Base-by-base conservation (phyloP, 1,284 basidiomycete species). In the Phaffia rhodozyma region DNA sequence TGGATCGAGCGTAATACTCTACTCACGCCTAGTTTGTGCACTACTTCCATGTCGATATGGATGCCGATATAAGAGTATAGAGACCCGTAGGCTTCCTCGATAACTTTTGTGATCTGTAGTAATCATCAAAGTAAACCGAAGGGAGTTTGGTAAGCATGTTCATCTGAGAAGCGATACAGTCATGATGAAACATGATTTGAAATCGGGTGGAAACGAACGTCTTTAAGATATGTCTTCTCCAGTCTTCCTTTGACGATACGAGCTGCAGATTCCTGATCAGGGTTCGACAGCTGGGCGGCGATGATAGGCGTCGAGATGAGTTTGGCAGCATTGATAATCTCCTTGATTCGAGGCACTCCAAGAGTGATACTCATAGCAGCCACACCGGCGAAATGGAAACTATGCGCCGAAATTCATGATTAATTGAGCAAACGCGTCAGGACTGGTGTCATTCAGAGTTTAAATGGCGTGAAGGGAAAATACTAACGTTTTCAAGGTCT, bases 361-460 rank as follows among this genome's bases (percentile, higher is more conserved):
- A 98, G 84, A 0, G 96, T 99, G 70, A 99, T 91, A 78, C 97
- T 98, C 96, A 98, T 99, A 47, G 93, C 96, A 16, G 96, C 96
- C 68, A 99, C 93, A 80, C 96, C 96, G 72, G 96, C 96, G 78
- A 98, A 98, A 81, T 99, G 96, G 85, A 99, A 99, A 66, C 63
- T 65, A 23, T 29, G 16, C 49, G 32, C n/a, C 49, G 52, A 48
- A 27, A n/a, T 25, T 4, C 20, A 32, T 1, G 18, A 32, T 18
- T 13, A 13, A 29, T 13, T 51, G 21, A 49, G 38, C 23, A 20
- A 16, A 43, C 29, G 2, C 25, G 30, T 27, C 27, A 57, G 7
- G 16, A 30, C 20, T n/a, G 38, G 13, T 43, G 13, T 43, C 5
- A 16, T 43, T 43, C 11, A 53, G 52, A 6, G 18, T 16, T 13